Evolutionary conservation across 2,329 filamentous ascomycete species (phyloP).

Genomic region (Hansfordia pulvinata): DNA sequence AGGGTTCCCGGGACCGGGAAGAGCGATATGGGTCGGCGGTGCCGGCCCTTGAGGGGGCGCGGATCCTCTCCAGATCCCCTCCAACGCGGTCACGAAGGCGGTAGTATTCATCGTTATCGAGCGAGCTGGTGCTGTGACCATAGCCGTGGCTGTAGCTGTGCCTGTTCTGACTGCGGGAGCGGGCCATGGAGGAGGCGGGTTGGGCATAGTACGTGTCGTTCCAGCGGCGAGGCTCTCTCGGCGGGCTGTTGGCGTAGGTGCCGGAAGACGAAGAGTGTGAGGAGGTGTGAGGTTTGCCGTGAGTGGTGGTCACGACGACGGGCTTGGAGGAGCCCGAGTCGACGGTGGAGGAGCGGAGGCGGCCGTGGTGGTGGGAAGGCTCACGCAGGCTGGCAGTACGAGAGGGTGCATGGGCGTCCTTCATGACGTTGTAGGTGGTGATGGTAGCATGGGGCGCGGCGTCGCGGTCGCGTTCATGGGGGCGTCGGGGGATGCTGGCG

Average conservation of each 20-base stretch:
- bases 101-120: conserved; percentile 37
- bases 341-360: conserved; percentile 33
- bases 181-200: conserved; percentile 44
- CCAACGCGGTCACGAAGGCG: conserved; percentile 31
- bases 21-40: conserved; percentile 30
- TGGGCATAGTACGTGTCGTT: conserved; percentile 40
- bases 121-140: conserved; percentile 33
- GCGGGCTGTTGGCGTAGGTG: conserved; percentile 28
- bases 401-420: conserved; percentile 34
- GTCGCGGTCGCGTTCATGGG: conserved; percentile 16
- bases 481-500: conserved; percentile 17
- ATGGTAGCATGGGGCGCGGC: conserved; percentile 27
- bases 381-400: conserved; percentile 34
- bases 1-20: conserved; percentile 30
- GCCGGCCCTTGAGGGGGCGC: conserved; percentile 19
- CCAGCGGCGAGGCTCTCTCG: conserved; percentile 35
- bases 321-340: conserved; percentile 36
- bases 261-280: conserved; percentile 7
- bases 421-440: conserved; percentile 41
- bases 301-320: conserved; percentile 42
- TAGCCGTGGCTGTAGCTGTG: conserved; percentile 18
- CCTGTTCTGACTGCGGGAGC: conserved; percentile 31
- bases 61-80: conserved; percentile 26
- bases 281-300: conserved; percentile 25
- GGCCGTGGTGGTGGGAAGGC: conserved; percentile 28